Evolutionary conservation across 441 rosid genomes (phyloP).

Genomic region (Erysimum pusillum): DNA sequence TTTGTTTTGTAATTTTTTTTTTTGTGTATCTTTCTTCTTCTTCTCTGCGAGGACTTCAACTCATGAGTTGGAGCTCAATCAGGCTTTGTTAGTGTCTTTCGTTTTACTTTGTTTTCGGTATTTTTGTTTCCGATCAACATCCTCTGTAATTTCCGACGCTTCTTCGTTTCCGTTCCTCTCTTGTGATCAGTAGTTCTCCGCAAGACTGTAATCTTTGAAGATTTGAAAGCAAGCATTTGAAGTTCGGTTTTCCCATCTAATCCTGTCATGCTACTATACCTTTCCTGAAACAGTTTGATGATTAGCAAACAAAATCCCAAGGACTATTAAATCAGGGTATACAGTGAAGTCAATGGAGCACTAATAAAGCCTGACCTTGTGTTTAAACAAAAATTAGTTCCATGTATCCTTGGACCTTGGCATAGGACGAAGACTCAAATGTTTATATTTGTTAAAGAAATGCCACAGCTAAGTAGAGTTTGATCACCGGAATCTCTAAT

Average conservation of each 20-base stretch:
- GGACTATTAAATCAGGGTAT: neutral
- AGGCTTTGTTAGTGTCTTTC: too few relatives aligned
- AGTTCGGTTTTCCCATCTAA: slow-evolving; percentile 69
- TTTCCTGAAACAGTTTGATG: slow-evolving; percentile 56
- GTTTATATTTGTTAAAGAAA: neutral
- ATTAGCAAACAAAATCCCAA: neutral
- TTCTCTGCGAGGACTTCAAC: too few relatives aligned
- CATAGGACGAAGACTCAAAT: neutral
- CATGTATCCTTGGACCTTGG: neutral
- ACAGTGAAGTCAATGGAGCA: neutral
- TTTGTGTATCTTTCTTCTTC: too few relatives aligned
- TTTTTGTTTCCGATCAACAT: too few relatives aligned
- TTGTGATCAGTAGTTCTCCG: slow-evolving; percentile 48
- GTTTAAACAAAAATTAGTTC: neutral
- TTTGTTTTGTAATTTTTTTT: too few relatives aligned
- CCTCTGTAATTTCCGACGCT: too few relatives aligned
- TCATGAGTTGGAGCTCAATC: too few relatives aligned
- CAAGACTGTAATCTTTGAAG: slow-evolving; percentile 77
- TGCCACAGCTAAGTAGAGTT: neutral
- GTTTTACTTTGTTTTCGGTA: too few relatives aligned
- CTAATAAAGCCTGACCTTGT: neutral
- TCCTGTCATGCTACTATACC: slow-evolving; percentile 59
- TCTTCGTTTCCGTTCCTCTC: too few relatives aligned
- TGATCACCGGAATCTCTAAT: slow-evolving; percentile 13
- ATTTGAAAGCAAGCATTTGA: slow-evolving; percentile 68